Evolutionary conservation across 495 filamentous ascomycete genomes (phyloP).

Genomic region (Daldinia grandis): DNA sequence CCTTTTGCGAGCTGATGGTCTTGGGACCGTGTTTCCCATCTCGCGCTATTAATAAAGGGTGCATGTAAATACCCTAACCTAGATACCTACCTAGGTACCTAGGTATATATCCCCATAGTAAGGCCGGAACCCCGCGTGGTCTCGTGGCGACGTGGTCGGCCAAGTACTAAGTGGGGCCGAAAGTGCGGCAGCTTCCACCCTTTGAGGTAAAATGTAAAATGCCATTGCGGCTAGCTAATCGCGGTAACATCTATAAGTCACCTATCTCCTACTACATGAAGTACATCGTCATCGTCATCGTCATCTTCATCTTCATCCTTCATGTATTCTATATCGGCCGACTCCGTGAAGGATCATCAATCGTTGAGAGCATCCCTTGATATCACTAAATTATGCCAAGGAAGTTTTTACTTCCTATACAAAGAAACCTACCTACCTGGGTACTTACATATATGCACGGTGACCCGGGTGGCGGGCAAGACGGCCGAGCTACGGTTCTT

Average conservation of each 20-base stretch:
- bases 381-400: neutral
- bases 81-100: neutral
- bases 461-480: neutral
- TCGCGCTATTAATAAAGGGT: conserved; percentile 5
- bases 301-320: too few relatives aligned
- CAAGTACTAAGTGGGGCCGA: conserved; percentile 32
- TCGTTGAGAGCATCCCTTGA: neutral
- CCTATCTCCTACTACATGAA: neutral
- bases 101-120: neutral
- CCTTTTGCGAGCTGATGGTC: neutral
- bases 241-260: conserved; percentile 1
- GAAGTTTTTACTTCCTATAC: neutral
- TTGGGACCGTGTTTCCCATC: neutral
- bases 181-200: conserved; percentile 19
- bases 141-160: conserved; percentile 34
- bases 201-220: conserved; percentile 4
- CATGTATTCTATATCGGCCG: neutral
- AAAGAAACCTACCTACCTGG: too few relatives aligned
- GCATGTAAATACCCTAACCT: conserved; percentile 9
- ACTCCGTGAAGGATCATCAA: neutral
- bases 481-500: neutral
- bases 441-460: conserved; percentile 1
- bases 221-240: conserved; percentile 6
- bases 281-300: too few relatives aligned
- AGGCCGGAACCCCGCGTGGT: conserved; percentile 21